Percentiles rank a stretch among this genome's conserved stretches.
phyloP scores from a whole-genome alignment of 2,329 filamentous ascomycete genomes.

The Colletotrichum sp. region DNA sequence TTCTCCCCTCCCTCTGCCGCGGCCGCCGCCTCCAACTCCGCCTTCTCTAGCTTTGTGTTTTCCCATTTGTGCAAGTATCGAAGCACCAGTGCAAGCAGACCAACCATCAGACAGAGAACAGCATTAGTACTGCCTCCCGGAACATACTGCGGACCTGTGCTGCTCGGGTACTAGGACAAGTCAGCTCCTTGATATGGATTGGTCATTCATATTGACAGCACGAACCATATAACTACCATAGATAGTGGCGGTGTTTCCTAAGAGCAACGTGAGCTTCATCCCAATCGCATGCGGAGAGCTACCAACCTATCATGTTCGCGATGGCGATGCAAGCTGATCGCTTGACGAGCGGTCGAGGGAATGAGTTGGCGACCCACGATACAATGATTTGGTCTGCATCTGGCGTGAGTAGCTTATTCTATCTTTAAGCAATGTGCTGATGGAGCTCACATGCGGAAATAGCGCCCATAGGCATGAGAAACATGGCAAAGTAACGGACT shows the following conservation, averaged over 20 bases:
- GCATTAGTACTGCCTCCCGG: constrained; percentile 66
- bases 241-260: constrained; percentile 60
- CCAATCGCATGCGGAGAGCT: background rate
- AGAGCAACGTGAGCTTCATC: background rate
- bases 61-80: constrained; percentile 61
- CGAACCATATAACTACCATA: constrained; percentile 30
- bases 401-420: background rate
- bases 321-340: constrained; percentile 70
- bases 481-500: constrained; percentile 67
- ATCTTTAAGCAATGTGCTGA: background rate
- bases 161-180: constrained; percentile 42
- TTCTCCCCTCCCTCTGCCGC: constrained; percentile 19
- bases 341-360: constrained; percentile 73
- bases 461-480: constrained; percentile 62
- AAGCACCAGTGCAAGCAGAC: constrained; percentile 55
- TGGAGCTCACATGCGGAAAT: constrained; percentile 46
- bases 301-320: constrained; percentile 59
- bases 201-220: background rate
- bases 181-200: background rate
- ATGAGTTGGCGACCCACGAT: constrained; percentile 71
- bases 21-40: constrained; percentile 34
- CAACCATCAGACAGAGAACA: constrained; percentile 66
- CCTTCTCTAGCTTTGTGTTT: constrained; percentile 63
- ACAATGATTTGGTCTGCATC: constrained; percentile 60
- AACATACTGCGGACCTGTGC: constrained; percentile 48